Base-by-base conservation (phyloP, 179 eudicot species). In the Corrigiola litoralis region DNA sequence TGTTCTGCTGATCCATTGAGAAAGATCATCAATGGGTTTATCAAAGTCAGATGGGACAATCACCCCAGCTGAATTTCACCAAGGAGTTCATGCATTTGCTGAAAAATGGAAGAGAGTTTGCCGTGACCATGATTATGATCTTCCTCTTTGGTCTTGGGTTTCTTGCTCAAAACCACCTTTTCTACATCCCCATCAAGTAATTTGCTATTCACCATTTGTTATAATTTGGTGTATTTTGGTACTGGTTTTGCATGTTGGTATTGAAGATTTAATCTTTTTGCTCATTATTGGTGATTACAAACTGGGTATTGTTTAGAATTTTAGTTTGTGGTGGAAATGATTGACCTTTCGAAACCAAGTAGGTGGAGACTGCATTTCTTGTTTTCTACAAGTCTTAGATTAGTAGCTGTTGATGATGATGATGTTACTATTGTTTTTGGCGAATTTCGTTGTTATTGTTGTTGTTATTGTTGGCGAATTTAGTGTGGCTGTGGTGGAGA, bases 101-200 rank as follows among this genome's bases (percentile, higher is more conserved):
- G 80, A 85, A 58, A 80, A 66, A 66, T 90, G 97, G 97, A 63
- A 77, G 25, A 70, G 58, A 7, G 58, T 72, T 65, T 64, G 79
- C 46, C 41, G 50, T 13, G 33, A 6, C 7, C 66, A 58, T 66
- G 64, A 75, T 57, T 72, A 79, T 45, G 67, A 58, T 73, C 71
- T 85, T 53, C 87, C 90, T 72, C 80, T 46, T 47, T 90, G 88
- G 89, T 73, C 80, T 40, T 90, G 97, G 97, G 44, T 84, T 46
- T 59, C 78, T 75, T 75, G 68, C 65, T 25, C 68, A 40, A 73
- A 71, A 20, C 46, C 65, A 24, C 71, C 77, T 13, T 68, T 84
- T 53, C 31, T 69, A 57, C 66, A 80, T 58, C 55, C 73, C 59
- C 67, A 56, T 56, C 52, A 79, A 47, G 91, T 81, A 60, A 72